Conservation (phyloP, 2,329 filamentous ascomycete species). For the Diaporthe australafricana region DNA sequence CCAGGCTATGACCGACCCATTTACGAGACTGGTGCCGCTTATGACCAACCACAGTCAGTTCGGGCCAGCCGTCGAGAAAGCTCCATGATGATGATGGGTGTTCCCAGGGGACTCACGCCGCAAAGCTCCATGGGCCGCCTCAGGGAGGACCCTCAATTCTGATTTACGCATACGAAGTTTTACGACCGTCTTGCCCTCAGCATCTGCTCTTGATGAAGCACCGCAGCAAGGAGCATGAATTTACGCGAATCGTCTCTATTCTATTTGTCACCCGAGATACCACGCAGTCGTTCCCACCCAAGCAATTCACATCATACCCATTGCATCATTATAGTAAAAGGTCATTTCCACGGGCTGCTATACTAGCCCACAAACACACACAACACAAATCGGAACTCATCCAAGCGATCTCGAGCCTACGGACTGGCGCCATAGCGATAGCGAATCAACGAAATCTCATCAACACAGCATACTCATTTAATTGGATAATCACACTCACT, state of each 20-base stretch:
- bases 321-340: background rate
- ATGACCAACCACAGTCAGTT: constrained; percentile 51
- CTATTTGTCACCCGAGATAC: constrained; percentile 26
- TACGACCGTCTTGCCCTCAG: constrained; percentile 10
- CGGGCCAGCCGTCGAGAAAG: constrained; percentile 69
- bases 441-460: background rate
- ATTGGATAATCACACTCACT: constrained; percentile 35
- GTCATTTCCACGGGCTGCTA: background rate
- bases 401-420: background rate
- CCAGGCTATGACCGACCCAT: constrained; percentile 53
- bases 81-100: constrained; percentile 65
- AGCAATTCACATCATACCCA: constrained; percentile 1
- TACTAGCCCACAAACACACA: background rate
- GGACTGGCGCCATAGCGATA: constrained; percentile 21
- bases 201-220: constrained; percentile 8
- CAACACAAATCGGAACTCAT: background rate
- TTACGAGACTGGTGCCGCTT: constrained; percentile 46
- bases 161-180: constrained; percentile 35
- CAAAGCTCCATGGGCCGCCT: constrained; percentile 66
- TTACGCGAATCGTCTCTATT: background rate
- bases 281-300: constrained; percentile 16
- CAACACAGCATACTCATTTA: constrained; percentile 13
- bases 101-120: constrained; percentile 59
- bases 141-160: constrained; percentile 65
- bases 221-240: constrained; percentile 16